A percentile compares a stretch with the other conserved stretches of the same genome.
These are phyloP conservation scores for Rhexocercosporidium sp. DNA, from an alignment of 2,329 filamentous ascomycete genomes.

Conservation along the genomic window DNA sequence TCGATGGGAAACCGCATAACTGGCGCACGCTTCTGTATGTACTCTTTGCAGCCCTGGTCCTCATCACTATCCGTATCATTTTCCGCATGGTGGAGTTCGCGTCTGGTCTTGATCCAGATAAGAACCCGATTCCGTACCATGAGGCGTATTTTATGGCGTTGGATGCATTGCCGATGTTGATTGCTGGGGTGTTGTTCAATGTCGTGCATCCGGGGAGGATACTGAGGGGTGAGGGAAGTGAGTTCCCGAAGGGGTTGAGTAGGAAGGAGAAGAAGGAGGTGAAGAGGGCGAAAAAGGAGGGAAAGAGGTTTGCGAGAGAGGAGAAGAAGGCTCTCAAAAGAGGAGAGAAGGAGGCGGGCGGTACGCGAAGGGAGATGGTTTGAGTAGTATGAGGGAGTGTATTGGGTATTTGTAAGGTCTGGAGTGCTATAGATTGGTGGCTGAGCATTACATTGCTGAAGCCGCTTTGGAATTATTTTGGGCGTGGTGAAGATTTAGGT, in stretches of 20 bases:
- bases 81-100: constrained; percentile 64
- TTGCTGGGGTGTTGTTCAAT: constrained; percentile 51
- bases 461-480: no score
- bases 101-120: constrained; percentile 48
- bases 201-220: constrained; percentile 54
- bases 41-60: constrained; percentile 47
- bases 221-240: constrained; percentile 51
- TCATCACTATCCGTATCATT: constrained; percentile 60
- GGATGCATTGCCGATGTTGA: constrained; percentile 61
- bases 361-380: not conserved
- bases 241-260: constrained; percentile 48
- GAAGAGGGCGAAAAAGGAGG: constrained; percentile 40
- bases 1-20: constrained; percentile 38
- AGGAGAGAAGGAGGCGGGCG: not conserved
- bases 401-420: not conserved
- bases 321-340: constrained; percentile 1
- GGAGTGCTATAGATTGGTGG: not conserved
- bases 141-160: constrained; percentile 57
- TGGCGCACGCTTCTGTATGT: constrained; percentile 43
- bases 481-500: no score
- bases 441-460: no score
- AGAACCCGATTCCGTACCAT: constrained; percentile 54
- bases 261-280: constrained; percentile 51
- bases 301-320: constrained; percentile 31
- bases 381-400: not conserved